phyloP scores from a whole-genome alignment of 306 rosid species.

The Rosa lucieae region DNA sequence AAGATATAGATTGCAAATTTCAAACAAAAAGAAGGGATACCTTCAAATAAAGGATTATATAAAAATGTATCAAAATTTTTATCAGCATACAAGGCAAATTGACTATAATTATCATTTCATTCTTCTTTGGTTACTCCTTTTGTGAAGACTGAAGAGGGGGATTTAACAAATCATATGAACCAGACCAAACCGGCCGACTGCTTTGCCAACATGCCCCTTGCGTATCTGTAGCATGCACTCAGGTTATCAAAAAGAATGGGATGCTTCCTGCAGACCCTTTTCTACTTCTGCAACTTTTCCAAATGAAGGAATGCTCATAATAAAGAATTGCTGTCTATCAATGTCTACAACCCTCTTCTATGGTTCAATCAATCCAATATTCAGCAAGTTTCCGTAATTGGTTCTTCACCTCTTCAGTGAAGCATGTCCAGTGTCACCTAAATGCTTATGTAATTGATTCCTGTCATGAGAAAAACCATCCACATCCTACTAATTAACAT shows the following conservation, averaged over 20 bases:
- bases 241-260: background rate
- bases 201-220: background rate
- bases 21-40: background rate
- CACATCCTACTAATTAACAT: slow-evolving; percentile 2
- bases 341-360: background rate
- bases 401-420: slow-evolving; percentile 43
- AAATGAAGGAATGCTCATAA: slow-evolving; percentile 10
- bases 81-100: background rate
- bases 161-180: background rate
- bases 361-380: background rate
- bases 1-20: background rate
- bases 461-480: slow-evolving; percentile 48
- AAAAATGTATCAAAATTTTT: background rate
- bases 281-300: background rate
- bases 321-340: background rate
- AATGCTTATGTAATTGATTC: slow-evolving; percentile 73
- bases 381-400: background rate
- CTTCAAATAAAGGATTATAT: background rate
- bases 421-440: slow-evolving; percentile 84
- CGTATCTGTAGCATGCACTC: background rate
- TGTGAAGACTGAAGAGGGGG: background rate
- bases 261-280: background rate
- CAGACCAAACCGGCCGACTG: background rate
- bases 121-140: background rate
- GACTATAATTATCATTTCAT: background rate